Evolutionary conservation across 495 filamentous ascomycete species (phyloP), one percentile per base, ranked within the genome.

Genomic region (Neurospora terricola): DNA sequence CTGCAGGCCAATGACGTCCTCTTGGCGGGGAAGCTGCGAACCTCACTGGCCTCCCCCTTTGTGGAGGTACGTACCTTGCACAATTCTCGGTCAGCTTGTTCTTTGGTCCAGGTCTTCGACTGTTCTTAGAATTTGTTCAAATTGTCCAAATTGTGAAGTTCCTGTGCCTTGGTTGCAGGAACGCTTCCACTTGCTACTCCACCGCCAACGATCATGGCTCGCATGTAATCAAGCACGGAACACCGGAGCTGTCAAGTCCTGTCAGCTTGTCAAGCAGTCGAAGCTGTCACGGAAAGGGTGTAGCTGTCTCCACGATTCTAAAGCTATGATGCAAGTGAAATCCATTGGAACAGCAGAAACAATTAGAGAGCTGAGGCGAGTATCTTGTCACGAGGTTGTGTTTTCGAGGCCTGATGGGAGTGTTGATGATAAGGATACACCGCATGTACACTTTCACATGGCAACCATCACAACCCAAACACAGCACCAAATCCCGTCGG

Each of bases 1-100:
- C 43, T 70, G 69, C 18, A 34, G 72, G 23, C 72, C 70, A 74
- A 74, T 74, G 72, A 74, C 72, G 72, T 38, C 37, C 59, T 62
- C 37, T 42, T 38, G 48, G 62, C 48, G 73, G 71, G 73, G 70
- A 39, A 38, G 37, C n/a, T 30, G 34, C 34, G n/a, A n/a, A n/a
- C n/a, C n/a, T n/a, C n/a, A 5, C 34, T 34, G 34, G 34, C 34
- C 34, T 34, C 34, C 34, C 34, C 34, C 54, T 62, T 62, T 62
- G 54, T 12, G n/a, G 23, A 30, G 23, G 54, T 62, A 62, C 23
- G 54, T 62, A 62, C 54, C 54, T 30, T 62, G 23, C 12, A 62
- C 54, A 30, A 30, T 30, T 59, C 11, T 16, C 48, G 14, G 12
- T 30, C 48, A 12, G 21, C 48, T 14, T 59, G 48, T 59, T 3